Evolutionary conservation across 257 asterid genomes (phyloP).

Genomic region (Cinchona pubescens): DNA sequence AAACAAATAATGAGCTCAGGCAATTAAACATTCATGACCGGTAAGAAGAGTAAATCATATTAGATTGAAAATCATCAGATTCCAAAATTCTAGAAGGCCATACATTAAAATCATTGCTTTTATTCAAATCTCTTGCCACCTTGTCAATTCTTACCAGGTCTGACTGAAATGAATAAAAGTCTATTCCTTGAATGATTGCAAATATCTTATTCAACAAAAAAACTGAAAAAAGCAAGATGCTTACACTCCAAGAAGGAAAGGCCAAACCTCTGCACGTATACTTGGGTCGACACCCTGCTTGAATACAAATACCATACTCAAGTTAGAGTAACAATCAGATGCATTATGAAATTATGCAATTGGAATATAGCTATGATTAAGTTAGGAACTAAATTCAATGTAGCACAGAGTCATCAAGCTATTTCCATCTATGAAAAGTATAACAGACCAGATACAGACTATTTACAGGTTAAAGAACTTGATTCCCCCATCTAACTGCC

Average conservation of each 20-base stretch:
- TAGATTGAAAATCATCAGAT: too few relatives aligned
- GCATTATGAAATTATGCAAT: neutral
- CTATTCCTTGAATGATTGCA: neutral
- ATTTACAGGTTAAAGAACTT: slow-evolving; percentile 79
- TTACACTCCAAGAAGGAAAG: slow-evolving; percentile 88
- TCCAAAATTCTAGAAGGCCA: neutral
- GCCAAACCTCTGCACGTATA: slow-evolving; percentile 89
- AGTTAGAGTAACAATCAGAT: neutral
- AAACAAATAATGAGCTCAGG: too few relatives aligned
- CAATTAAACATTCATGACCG: too few relatives aligned
- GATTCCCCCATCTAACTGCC: slow-evolving; percentile 74
- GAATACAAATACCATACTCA: slow-evolving; percentile 12
- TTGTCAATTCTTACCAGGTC: neutral
- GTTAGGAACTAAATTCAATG: neutral
- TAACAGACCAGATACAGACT: too few relatives aligned
- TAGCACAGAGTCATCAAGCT: neutral
- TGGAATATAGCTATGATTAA: neutral
- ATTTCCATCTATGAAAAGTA: neutral
- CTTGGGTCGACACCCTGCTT: slow-evolving; percentile 92
- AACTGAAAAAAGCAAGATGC: slow-evolving; percentile 15
- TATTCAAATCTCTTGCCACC: neutral
- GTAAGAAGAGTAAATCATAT: too few relatives aligned
- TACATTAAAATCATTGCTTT: neutral
- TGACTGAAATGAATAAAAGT: neutral
- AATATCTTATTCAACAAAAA: neutral